A percentile compares a stretch with the other conserved stretches of the same genome.
phyloP scores from a whole-genome alignment of 2,329 filamentous ascomycete species.

The Pestalotiopsis fici region DNA sequence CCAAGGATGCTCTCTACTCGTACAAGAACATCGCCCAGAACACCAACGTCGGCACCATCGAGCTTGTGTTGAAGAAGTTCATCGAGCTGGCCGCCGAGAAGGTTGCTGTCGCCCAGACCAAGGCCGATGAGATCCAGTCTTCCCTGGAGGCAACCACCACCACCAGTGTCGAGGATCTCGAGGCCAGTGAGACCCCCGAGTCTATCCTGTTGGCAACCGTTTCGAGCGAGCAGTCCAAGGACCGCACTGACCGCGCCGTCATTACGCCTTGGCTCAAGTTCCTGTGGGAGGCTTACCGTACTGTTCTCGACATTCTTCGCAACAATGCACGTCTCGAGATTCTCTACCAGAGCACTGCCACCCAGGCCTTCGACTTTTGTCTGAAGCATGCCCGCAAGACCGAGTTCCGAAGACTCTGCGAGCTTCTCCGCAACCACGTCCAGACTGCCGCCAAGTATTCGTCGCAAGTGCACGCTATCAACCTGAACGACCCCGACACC shows the following conservation, averaged over 20 bases:
- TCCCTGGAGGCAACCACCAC: conserved; percentile 75
- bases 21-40: conserved; percentile 99
- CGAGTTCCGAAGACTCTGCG: conserved; percentile 97
- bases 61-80: conserved; percentile 96
- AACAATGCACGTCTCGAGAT: conserved; percentile 98
- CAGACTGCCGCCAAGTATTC: conserved; percentile 99
- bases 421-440: conserved; percentile 96
- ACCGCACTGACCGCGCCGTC: conserved; percentile 96
- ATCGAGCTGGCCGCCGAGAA: conserved; percentile 96
- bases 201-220: conserved; percentile 97
- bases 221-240: conserved; percentile 94
- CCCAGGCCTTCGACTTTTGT: conserved; percentile 98
- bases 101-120: conserved; percentile 92
- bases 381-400: conserved; percentile 98
- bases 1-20: conserved; percentile 98
- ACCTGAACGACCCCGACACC: conserved; percentile 95
- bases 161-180: conserved; percentile 86
- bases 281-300: conserved; percentile 98
- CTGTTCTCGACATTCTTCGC: conserved; percentile 95
- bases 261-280: conserved; percentile 99
- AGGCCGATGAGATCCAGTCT: conserved; percentile 93
- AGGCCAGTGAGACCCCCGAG: conserved; percentile 96
- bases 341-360: conserved; percentile 97
- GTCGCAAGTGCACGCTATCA: conserved; percentile 98
- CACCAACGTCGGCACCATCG: conserved; percentile 96